Evolutionary conservation across 139 green algal genomes (phyloP), one percentile per base, ranked within the genome.

Genomic region (Chlorella ohadii): DNA sequence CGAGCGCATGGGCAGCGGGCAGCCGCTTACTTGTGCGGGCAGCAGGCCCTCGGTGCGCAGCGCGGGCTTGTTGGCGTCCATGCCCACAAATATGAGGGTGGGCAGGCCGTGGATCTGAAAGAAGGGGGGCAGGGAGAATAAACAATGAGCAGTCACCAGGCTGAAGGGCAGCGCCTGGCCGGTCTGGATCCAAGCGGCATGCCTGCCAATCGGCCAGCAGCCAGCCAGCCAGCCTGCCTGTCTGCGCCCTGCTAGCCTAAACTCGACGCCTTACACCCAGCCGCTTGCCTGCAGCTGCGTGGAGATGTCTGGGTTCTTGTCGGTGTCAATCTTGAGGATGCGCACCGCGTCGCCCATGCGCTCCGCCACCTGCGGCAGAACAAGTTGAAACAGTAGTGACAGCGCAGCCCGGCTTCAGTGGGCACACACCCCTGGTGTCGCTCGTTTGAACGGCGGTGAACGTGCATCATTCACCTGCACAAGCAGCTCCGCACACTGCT

Each of bases 251-350:
- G n/a, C n/a, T n/a, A n/a, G n/a, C n/a, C n/a, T n/a, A n/a, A n/a
- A n/a, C n/a, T n/a, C n/a, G n/a, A n/a, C n/a, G n/a, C n/a, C n/a
- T n/a, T n/a, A n/a, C n/a, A n/a, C n/a, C n/a, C n/a, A n/a, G n/a
- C 44, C 11, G 22, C 76, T 3, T 22, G 93, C 90, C 91, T 93
- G 90, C 77, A 97, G 90, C 67, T 93, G 87, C 22, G 86, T 91
- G 61, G 82, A 89, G 0, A 99, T 91, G 57, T 95, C 91, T 1
- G 90, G 88, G 85, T 99, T 97, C 81, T 98, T 86, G 78, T 99
- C 97, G 67, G 95, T 96, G 84, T 99, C 97, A 23, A 99, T 85
- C 81, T 99, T 99, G 15, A 99, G 36, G 25, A 99, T 92, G 23
- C 91, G 85, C 3, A 99, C 91, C 12, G 78, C 83, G 39, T 96